Conservation (phyloP, 192 early-diverging fungal species). For the Linnemannia schmuckeri region DNA sequence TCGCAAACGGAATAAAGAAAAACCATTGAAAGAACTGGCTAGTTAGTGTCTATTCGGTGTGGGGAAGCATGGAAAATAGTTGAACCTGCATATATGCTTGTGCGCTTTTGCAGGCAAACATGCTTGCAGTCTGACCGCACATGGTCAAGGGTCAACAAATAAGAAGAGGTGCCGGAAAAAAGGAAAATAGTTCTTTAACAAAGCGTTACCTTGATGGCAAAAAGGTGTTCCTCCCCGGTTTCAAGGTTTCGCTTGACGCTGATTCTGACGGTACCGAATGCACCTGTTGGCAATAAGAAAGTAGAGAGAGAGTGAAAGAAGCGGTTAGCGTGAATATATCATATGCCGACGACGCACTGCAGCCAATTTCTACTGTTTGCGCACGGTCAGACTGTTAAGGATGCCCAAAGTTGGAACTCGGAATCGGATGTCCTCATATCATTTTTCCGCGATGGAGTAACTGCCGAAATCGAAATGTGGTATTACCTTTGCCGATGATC, state of each 20-base stretch:
- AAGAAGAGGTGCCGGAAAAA: background rate
- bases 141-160: background rate
- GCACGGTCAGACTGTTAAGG: background rate
- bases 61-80: background rate
- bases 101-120: background rate
- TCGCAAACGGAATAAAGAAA: slow-evolving; percentile 5
- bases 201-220: slow-evolving; percentile 19
- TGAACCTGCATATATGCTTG: background rate
- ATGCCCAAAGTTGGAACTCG: slow-evolving; percentile 21
- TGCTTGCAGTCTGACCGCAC: background rate
- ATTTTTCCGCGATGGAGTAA: background rate
- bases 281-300: background rate
- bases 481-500: slow-evolving; percentile 46
- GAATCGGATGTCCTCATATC: slow-evolving; percentile 7
- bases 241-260: slow-evolving; percentile 11
- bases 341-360: background rate
- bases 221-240: slow-evolving; percentile 14
- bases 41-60: background rate
- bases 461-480: background rate
- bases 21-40: background rate
- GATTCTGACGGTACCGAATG: slow-evolving; percentile 17
- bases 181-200: background rate
- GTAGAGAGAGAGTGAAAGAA: background rate
- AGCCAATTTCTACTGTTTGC: background rate
- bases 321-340: background rate